phyloP scores from a whole-genome alignment of 306 rosid genomes.

The Pueraria montana region DNA sequence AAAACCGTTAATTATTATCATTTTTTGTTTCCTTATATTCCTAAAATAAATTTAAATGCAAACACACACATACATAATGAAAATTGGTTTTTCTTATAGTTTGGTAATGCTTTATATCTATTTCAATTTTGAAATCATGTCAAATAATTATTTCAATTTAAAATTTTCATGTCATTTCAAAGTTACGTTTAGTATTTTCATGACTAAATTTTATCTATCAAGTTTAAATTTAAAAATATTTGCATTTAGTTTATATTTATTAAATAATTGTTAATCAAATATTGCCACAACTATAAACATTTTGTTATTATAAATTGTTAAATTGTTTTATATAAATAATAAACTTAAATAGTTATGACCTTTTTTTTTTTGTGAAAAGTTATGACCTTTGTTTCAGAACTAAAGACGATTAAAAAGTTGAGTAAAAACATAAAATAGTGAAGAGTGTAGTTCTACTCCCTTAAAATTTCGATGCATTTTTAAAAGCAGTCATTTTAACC shows the following conservation, averaged over 20 bases:
- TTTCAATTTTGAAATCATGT: no score
- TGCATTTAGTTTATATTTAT: background rate
- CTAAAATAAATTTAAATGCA: no score
- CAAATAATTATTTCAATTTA: no score
- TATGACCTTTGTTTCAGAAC: no score
- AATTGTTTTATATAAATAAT: background rate
- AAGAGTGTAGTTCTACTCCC: background rate
- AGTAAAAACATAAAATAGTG: background rate
- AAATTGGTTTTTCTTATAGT: no score
- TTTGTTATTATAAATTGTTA: background rate
- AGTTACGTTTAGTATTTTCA: background rate
- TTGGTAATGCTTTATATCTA: no score
- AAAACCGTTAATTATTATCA: no score
- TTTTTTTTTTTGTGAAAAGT: no score
- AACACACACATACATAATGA: no score
- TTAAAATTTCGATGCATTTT: background rate
- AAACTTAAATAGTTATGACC: no score
- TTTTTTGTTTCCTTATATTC: no score
- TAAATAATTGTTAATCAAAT: background rate
- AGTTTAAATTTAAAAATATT: background rate
- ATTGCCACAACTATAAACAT: background rate
- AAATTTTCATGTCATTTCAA: no score
- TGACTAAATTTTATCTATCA: background rate
- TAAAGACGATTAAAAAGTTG: background rate
- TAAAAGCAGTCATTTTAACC: background rate